Evolutionary conservation across 2,329 filamentous ascomycete genomes (phyloP).

Genomic region (Ascosphaera apis): DNA sequence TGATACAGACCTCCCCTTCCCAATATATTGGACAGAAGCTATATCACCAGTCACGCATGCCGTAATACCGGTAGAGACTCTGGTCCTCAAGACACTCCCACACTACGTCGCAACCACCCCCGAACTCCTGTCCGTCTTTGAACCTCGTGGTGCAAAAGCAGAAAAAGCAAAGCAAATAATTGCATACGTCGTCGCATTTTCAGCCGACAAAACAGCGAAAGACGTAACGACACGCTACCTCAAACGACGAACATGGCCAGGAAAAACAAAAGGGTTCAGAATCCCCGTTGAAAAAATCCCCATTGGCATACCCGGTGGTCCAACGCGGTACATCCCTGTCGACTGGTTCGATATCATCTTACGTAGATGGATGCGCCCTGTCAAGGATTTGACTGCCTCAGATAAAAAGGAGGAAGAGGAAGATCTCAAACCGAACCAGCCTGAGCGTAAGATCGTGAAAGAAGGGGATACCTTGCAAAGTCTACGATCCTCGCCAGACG

Average conservation of each 20-base stretch:
- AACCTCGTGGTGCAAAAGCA: conserved; percentile 61
- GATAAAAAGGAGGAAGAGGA: conserved; percentile 61
- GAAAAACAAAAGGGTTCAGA: conserved; percentile 69
- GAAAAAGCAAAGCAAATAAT: conserved; percentile 67
- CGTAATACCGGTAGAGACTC: conserved; percentile 55
- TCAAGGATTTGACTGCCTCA: conserved; percentile 35
- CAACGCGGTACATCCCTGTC: conserved; percentile 50
- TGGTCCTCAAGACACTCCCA: conserved; percentile 42
- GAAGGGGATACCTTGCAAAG: conserved; percentile 67
- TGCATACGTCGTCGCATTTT: conserved; percentile 67
- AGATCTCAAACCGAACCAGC: conserved; percentile 49
- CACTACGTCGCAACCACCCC: conserved; percentile 46
- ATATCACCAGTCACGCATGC: conserved; percentile 60
- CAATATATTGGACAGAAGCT: conserved; percentile 84
- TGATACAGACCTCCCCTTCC: conserved; percentile 62
- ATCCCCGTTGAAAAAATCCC: conserved; percentile 60
- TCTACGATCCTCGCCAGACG: conserved; percentile 69
- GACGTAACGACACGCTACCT: conserved; percentile 79
- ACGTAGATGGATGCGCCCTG: conserved; percentile 41
- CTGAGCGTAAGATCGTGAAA: conserved; percentile 50
- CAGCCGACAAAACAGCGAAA: conserved; percentile 50
- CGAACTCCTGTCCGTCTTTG: conserved; percentile 50
- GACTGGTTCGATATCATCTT: conserved; percentile 80
- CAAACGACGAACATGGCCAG: conserved; percentile 61
- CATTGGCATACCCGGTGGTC: conserved; percentile 53